Base-by-base conservation (phyloP, 257 asterid species). In the Penstemon newberryi region DNA sequence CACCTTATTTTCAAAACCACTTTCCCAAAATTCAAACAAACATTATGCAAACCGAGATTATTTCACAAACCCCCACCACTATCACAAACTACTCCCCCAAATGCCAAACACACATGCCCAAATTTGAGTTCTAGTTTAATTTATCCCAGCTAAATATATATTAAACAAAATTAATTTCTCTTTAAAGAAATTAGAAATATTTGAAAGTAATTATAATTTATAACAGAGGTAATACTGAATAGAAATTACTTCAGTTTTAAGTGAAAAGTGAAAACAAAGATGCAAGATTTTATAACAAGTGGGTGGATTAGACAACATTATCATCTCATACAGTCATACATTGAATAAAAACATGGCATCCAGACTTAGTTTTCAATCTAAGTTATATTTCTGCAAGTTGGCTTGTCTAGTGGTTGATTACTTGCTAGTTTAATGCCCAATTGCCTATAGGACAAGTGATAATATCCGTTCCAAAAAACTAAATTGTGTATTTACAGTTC, bases 301-400 rank as follows among this genome's bases (percentile, higher is more conserved):
- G 80, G 77, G 57, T 38, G 9, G 61, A 47, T 69, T 49, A 70
- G 66, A 67, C 73, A 44, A 60, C 60, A 44, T 46, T 72, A 43
- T 67, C 50, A 40, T 57, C 40, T 44, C 42, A 56, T 45, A 5
- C 53, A 56, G 33, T 44, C 42, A 56, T 45, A 5, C 53, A 56
- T 59, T 60, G 73, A 60, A 42, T 0, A 4, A 52, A 40, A 25
- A 44, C 39, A 40, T 56, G 53, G 19, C 57, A 7, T 3, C 42
- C 36, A 50, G 38, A 19, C 40, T 65, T 72, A 65, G 18, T 65
- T 52, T 63, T 45, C 45, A 36, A 72, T 7, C 39, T n/a, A 39
- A 46, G 9, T 4, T 9, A 49, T 44, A 25, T 38, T 45, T 8
- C 56, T 76, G 76, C 81, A 70, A 76, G 70, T 80, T 80, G 84